A percentile compares a stretch with the other conserved stretches of the same genome.
phyloP scores from a whole-genome alignment of 139 green algal genomes.

The Micractinium sp. region DNA sequence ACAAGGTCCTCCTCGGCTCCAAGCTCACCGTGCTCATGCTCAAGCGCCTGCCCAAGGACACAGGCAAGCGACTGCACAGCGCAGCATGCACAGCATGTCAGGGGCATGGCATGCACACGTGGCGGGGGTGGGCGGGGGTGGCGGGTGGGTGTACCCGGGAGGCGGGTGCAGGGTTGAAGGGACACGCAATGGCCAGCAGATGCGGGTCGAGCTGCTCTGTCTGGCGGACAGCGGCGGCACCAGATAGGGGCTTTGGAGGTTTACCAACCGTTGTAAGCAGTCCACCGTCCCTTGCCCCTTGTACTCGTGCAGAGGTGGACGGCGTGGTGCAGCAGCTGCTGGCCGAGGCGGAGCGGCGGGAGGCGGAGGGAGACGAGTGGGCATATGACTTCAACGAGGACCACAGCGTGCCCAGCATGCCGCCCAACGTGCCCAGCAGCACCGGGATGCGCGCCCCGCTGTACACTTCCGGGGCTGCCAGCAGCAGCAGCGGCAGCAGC shows the following conservation, averaged over 20 bases:
- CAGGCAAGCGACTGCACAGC: not conserved
- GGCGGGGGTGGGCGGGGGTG: no score
- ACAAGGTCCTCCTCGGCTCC: slow-evolving; percentile 3
- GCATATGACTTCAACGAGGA: not conserved
- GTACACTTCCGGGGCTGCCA: no score
- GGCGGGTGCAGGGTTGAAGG: not conserved
- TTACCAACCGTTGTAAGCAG: no score
- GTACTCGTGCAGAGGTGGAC: not conserved
- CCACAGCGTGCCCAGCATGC: not conserved
- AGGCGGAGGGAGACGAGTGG: not conserved
- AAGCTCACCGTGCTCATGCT: not conserved
- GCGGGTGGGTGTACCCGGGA: not conserved
- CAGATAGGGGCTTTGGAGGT: no score
- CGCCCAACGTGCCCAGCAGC: not conserved
- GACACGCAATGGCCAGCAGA: no score
- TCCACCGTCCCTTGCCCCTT: not conserved
- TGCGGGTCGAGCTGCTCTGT: no score
- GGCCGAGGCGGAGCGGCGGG: not conserved
- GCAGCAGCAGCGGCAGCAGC: no score
- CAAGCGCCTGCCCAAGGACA: not conserved
- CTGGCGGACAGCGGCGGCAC: no score
- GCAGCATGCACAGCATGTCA: no score
- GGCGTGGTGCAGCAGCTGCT: no score
- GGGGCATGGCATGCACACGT: not conserved
- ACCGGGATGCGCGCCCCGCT: not conserved